These are phyloP conservation scores for Suaeda aralocaspica DNA, from an alignment of 148 eudicot genomes.

Conservation along the genomic window DNA sequence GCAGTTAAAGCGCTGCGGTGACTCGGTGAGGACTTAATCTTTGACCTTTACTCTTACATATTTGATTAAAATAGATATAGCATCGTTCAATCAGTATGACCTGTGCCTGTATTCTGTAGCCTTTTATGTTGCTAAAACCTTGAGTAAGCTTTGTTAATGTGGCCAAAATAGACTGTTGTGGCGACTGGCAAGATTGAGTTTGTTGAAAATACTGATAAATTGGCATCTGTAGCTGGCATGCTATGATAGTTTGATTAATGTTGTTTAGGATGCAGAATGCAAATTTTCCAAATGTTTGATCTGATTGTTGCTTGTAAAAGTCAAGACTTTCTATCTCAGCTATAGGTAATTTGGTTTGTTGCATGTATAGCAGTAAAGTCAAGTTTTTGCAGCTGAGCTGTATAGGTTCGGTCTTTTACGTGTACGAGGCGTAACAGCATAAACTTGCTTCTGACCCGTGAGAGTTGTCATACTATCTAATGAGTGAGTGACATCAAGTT, in stretches of 20 bases:
- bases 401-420: background rate
- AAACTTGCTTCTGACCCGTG: background rate
- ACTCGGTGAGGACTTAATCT: too few relatives aligned
- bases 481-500: too few relatives aligned
- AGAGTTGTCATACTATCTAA: background rate
- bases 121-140: too few relatives aligned
- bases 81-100: too few relatives aligned
- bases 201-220: slow-evolving; percentile 98
- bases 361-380: background rate
- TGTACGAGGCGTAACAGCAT: background rate
- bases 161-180: too few relatives aligned
- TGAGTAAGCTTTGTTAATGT: too few relatives aligned
- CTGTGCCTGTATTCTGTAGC: too few relatives aligned
- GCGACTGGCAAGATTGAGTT: slow-evolving; percentile 96
- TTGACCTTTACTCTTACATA: too few relatives aligned
- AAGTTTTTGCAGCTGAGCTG: background rate
- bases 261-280: background rate
- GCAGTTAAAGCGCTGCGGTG: too few relatives aligned
- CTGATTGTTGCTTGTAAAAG: background rate
- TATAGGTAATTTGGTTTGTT: background rate
- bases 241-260: background rate
- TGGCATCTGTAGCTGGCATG: slow-evolving; percentile 46
- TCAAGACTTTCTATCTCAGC: background rate
- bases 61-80: too few relatives aligned
- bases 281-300: background rate